Conservation (phyloP, 768 basidiomycete species). For the Trametes meyenii region DNA sequence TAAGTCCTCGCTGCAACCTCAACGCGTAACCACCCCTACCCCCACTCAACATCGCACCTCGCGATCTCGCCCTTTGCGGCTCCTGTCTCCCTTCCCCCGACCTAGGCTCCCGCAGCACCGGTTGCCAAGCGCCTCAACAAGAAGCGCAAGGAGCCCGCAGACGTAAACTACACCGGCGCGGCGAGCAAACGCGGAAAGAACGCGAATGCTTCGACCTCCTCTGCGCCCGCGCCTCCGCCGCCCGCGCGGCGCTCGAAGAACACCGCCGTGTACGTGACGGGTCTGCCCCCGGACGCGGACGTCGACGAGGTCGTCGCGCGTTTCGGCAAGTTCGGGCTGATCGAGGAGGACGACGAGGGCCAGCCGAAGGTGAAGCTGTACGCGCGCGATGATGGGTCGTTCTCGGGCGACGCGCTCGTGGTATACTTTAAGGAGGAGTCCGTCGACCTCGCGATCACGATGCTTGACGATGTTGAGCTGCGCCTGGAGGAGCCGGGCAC, state of each 20-base stretch:
- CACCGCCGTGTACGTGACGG: constrained; percentile 89
- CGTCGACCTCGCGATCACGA: constrained; percentile 79
- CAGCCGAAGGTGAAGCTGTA: constrained; percentile 97
- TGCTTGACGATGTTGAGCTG: constrained; percentile 92
- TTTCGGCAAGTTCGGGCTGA: constrained; percentile 91
- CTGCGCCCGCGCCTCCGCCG: constrained; percentile 13
- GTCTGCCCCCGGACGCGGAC: constrained; percentile 77
- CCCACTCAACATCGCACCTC: constrained; percentile 4
- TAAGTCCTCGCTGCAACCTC: constrained; percentile 40
- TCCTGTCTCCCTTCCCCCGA: constrained; percentile 22
- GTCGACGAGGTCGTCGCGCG: constrained; percentile 74
- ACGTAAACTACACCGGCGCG: constrained; percentile 52
- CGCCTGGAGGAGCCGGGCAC: constrained; percentile 77
- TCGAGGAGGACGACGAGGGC: constrained; percentile 91
- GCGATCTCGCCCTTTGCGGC: constrained; percentile 10
- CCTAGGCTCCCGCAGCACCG: constrained; percentile 84
- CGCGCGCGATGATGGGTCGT: constrained; percentile 80
- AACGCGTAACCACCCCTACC: not conserved
- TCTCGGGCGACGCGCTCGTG: constrained; percentile 93
- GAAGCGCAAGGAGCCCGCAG: constrained; percentile 75
- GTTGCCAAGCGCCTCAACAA: constrained; percentile 79
- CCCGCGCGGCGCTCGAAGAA: constrained; percentile 80
- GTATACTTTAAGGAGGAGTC: constrained; percentile 98
- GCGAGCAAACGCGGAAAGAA: constrained; percentile 72
- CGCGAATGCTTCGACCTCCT: constrained; percentile 8